Base-by-base conservation (phyloP, 495 filamentous ascomycete species). In the Glarea lozoyensis region DNA sequence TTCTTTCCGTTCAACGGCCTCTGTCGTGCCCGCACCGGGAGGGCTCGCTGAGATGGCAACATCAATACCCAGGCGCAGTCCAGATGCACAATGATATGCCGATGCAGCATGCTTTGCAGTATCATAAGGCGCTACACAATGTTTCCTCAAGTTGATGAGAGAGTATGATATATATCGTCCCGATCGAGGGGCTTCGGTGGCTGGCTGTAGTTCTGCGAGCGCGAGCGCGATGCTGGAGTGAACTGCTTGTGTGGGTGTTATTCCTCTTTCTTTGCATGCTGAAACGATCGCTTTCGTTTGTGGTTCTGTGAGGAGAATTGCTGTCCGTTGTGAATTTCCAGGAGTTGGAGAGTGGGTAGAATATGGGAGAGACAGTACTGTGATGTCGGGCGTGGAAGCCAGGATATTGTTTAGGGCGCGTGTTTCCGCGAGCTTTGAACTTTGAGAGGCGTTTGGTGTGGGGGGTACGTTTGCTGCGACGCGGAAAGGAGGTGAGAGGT, bases 171-270 rank as follows among this genome's bases (percentile, higher is more conserved):
- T 43, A 24, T 64, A 66, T 27, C 49, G 41, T 12, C 45, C 55
- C 3, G 37, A 13, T 15, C 49, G 40, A 9, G 43, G 19, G 12
- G 46, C 42, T 12, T 46, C 36, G 18, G 16, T 37, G 10, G 10
- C 45, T 0, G 38, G 40, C 27, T 61, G 50, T 11, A 58, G 6
- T 20, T 59, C 47, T 12, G 52, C 48, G 7, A 63, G 30, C 2
- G 43, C 43, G 4, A 62, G 20, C 5, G 60, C 56, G 11, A 63
- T 54, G 44, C 58, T 54, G 7, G 60, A 46, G 43, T 58, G 56
- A 45, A 64, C 61, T 24, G 48, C 52, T 17, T 66, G 61, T 0
- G 61, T 64, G 9, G 59, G 52, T 12, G 54, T 64, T 1, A 54
- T 48, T 0, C 53, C 50, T 3, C 49, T 20, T 2, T 31, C n/a